Base-by-base conservation (phyloP, 164 flowering plant species). In the Aristolochia contorta region DNA sequence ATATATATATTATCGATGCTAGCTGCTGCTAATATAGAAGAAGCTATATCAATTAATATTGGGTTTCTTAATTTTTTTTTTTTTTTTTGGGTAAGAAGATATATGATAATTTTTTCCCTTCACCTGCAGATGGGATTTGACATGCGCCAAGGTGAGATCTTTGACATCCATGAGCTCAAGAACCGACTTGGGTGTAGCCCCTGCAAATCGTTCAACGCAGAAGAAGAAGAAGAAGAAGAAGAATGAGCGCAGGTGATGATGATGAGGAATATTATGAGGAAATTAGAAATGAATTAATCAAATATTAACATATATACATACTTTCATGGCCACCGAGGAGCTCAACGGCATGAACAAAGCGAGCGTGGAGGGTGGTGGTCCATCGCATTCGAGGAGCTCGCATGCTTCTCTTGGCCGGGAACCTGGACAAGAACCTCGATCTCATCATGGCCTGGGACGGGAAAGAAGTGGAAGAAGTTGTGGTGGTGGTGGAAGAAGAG, bases 141-240 rank as follows among this genome's bases (percentile, higher is more conserved):
- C 98, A 83, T 92, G 98, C 25, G 96, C 98, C 59, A 92, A 72
- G 47, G 98, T 92, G 68, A 92, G 98, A 84, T 92, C 98, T 69
- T 92, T 92, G 25, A 92, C 98, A 86, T 89, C 98, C 98, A 92
- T 92, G 60, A 92, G 94, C 86, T 92, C 98, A 58, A 92, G 90
- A 61, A 92, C 98, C 60, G 98, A 92, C 71, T 92, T 92, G 52
- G 98, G 98, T 47, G 98, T 92, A 45, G 98, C 98, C 69, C 98
- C 96, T 92, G 62, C 53, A 27, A 65, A 45, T 16, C 58, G 22
- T 53, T 21, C 37, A 45, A 54, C 23, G 23, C 23, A 54, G 54
- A 43, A 12, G 12, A 9, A 24, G 16, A 20, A 25, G 22, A n/a
- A n/a, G n/a, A n/a, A n/a, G n/a, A n/a, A n/a, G n/a, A n/a, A n/a